These are phyloP conservation scores for Syncephalastrum racemosum DNA, from an alignment of 371 early-diverging fungal genomes.

Conservation along the genomic window DNA sequence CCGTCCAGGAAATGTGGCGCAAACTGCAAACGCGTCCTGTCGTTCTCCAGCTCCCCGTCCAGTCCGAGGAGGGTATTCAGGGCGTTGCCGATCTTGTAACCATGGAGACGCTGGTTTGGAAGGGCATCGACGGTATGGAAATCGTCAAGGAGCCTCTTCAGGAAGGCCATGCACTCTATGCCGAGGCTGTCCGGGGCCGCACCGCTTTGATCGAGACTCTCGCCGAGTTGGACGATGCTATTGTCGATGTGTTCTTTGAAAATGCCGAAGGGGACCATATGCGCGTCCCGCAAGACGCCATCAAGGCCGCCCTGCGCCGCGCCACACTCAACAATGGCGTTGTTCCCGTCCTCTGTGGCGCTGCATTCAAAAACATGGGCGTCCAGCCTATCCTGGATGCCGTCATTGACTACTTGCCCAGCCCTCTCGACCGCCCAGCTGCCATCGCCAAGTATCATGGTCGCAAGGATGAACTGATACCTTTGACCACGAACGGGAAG, in stretches of 20 bases:
- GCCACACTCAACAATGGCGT: constrained; percentile 66
- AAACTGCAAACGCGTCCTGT: constrained; percentile 71
- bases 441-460: constrained; percentile 54
- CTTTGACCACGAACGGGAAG: constrained; percentile 45
- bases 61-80: constrained; percentile 29
- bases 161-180: constrained; percentile 27
- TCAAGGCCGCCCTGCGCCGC: constrained; percentile 72
- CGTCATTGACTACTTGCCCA: constrained; percentile 84
- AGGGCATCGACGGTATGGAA: constrained; percentile 55
- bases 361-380: constrained; percentile 88
- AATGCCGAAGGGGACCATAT: constrained; percentile 68
- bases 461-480: constrained; percentile 33
- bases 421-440: constrained; percentile 71
- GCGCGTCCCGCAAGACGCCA: constrained; percentile 54
- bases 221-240: constrained; percentile 81
- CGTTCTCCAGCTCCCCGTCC: constrained; percentile 71
- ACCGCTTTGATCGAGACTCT: constrained; percentile 79
- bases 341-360: constrained; percentile 89
- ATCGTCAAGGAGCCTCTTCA: constrained; percentile 9
- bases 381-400: constrained; percentile 94
- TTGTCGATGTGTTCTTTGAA: constrained; percentile 81
- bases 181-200: constrained; percentile 57
- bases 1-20: constrained; percentile 63
- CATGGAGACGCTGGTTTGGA: constrained; percentile 75
- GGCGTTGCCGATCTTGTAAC: constrained; percentile 80